Evolutionary conservation across 129 eudicot genomes (phyloP).

Genomic region (Saposhnikovia divaricata): DNA sequence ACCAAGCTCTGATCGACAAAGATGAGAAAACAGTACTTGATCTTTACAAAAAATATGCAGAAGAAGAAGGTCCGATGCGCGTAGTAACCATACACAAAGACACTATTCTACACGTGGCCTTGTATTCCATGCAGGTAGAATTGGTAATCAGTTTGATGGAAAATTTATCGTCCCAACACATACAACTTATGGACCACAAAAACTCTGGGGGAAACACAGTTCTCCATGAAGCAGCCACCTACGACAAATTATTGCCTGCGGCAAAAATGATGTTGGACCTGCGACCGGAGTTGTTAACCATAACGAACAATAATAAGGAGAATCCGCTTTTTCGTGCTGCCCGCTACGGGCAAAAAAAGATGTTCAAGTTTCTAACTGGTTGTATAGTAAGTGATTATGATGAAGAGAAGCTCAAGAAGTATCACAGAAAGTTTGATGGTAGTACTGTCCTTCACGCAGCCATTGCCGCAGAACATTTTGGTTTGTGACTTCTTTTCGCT

Average conservation of each 20-base stretch:
- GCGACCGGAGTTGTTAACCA: neutral
- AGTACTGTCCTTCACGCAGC: slow-evolving; percentile 15
- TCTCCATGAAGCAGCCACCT: slow-evolving; percentile 3
- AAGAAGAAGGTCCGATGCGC: neutral
- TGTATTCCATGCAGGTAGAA: neutral
- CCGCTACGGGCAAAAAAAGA: neutral
- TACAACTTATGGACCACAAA: neutral
- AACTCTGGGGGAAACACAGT: neutral
- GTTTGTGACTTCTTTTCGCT: neutral
- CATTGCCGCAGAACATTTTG: slow-evolving; percentile 6
- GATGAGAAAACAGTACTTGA: neutral
- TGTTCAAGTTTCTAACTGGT: neutral
- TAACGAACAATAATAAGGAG: neutral
- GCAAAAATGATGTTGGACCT: neutral
- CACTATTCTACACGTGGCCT: neutral
- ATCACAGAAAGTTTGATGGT: neutral
- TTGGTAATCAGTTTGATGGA: neutral
- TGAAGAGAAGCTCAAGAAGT: neutral
- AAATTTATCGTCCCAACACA: neutral
- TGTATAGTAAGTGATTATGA: neutral
- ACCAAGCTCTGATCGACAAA: neutral
- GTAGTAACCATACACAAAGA: slow-evolving; percentile 7
- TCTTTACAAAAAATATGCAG: neutral
- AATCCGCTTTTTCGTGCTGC: slow-evolving; percentile 5
- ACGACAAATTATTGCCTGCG: neutral